Base-by-base conservation (phyloP, 2,329 filamentous ascomycete genomes). In the Aureobasidium lini region DNA sequence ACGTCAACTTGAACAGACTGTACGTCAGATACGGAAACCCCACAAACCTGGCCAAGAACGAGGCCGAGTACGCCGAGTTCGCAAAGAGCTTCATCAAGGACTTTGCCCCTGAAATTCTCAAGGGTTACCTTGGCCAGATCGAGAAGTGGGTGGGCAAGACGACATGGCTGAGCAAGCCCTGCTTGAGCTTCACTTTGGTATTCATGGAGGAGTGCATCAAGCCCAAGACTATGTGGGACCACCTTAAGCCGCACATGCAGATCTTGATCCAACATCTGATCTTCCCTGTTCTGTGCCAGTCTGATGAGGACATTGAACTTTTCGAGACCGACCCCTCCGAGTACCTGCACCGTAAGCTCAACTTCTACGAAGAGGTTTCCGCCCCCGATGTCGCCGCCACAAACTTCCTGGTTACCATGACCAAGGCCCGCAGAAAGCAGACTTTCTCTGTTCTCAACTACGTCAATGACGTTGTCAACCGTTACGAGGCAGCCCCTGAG, bases 121-220 rank as follows among this genome's bases (percentile, higher is more conserved):
- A 96, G 76, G 87, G 91, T 64, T 99, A 99, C 73, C 83, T 99
- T 58, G 82, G 86, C 64, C 90, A 97, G 76, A 92, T 99, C 66
- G 94, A 99, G 73, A 94, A 95, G 71, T 99, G 94, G 93, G 93
- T 97, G 44, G 85, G 89, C 64, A 96, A 96, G 77, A 89, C 89
- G 54, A 82, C 88, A 54, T 99, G 94, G 94, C 81, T 99, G 64
- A 97, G 92, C 81, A 90, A 93, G 72, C 89, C 92, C 40, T 94
- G 92, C 66, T 79, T 97, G 62, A 95, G 91, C 8, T 95, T 95
- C 75, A 97, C 90, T 0, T 82, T 99, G 62, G 88, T 94, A 66
- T 99, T 95, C 77, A 80, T 99, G 70, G 94, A 99, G 73, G 94
- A 99, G 76, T 96, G 93, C 71, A 90, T 97, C 67, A 92, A 94